These are phyloP conservation scores for Chaetomium olivaceum DNA, from an alignment of 2,329 filamentous ascomycete species.

Conservation along the genomic window DNA sequence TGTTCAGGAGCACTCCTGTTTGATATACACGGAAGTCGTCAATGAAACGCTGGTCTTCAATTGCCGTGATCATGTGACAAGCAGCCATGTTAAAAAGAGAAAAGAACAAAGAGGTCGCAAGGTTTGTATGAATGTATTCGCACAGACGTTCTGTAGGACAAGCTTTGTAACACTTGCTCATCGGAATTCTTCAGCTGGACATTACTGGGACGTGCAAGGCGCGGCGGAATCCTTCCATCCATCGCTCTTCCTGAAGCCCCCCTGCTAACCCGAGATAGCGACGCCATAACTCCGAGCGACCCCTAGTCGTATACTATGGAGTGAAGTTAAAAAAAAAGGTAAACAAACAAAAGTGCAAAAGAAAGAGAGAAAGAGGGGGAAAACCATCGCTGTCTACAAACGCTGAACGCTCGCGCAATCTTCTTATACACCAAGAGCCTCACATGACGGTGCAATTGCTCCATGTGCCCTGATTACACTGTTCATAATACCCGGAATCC, in stretches of 20 bases:
- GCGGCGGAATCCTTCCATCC: slow-evolving; percentile 6
- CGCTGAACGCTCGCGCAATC: neutral
- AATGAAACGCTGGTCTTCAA: neutral
- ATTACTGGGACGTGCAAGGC: neutral
- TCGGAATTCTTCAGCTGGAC: neutral
- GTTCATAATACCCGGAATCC: slow-evolving; percentile 72
- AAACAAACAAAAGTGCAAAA: slow-evolving; percentile 8
- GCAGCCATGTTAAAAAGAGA: neutral
- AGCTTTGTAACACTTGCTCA: neutral
- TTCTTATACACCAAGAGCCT: neutral
- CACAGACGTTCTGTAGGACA: too few relatives aligned
- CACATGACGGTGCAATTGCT: slow-evolving; percentile 57
- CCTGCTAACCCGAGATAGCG: neutral
- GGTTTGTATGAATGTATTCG: neutral
- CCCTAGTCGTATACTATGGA: neutral
- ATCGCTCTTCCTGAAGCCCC: neutral
- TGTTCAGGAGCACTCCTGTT: neutral
- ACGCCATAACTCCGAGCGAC: slow-evolving; percentile 7
- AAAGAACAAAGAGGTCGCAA: neutral
- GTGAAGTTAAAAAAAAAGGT: neutral
- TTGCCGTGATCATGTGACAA: neutral
- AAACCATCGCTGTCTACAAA: neutral
- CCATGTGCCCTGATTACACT: slow-evolving; percentile 55
- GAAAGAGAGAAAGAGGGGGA: neutral
- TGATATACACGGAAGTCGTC: neutral